A percentile compares a stretch with the other conserved stretches of the same genome.
Evolutionary conservation across 2,329 filamentous ascomycete genomes (phyloP).

Genomic region (Cladosporium sp.): DNA sequence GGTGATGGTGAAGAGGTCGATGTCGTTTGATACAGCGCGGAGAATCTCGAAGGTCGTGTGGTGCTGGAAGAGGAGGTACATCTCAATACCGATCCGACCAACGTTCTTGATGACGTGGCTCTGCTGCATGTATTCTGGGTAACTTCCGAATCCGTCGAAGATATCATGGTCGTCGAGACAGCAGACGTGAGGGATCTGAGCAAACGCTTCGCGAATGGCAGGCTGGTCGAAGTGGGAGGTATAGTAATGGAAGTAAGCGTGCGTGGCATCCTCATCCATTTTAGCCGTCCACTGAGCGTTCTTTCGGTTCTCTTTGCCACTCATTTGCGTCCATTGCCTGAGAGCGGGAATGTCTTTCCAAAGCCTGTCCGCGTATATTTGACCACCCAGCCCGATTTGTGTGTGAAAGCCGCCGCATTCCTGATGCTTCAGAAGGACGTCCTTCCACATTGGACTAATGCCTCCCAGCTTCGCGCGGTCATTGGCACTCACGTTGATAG

Average conservation of each 20-base stretch:
- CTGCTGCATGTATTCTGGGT: constrained; percentile 96
- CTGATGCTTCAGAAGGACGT: constrained; percentile 93
- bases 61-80: constrained; percentile 98
- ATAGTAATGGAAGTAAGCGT: constrained; percentile 98
- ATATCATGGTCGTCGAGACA: constrained; percentile 97
- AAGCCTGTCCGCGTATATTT: constrained; percentile 89
- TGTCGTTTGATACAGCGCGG: constrained; percentile 78
- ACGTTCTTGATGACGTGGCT: constrained; percentile 98
- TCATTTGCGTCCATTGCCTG: constrained; percentile 91
- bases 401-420: constrained; percentile 95
- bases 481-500: constrained; percentile 75
- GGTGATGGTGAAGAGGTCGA: constrained; percentile 91
- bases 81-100: constrained; percentile 87
- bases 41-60: constrained; percentile 93
- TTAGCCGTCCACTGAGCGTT: constrained; percentile 87
- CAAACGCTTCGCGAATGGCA: constrained; percentile 88
- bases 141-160: constrained; percentile 95
- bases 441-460: constrained; percentile 96
- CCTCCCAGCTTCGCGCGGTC: constrained; percentile 83
- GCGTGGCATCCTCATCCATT: constrained; percentile 89
- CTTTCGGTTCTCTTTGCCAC: constrained; percentile 87
- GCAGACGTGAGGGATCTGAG: constrained; percentile 89
- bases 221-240: constrained; percentile 98
- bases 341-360: constrained; percentile 94
- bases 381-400: constrained; percentile 84